phyloP scores from a whole-genome alignment of 75 land plant genomes.

The Pinus taeda region DNA sequence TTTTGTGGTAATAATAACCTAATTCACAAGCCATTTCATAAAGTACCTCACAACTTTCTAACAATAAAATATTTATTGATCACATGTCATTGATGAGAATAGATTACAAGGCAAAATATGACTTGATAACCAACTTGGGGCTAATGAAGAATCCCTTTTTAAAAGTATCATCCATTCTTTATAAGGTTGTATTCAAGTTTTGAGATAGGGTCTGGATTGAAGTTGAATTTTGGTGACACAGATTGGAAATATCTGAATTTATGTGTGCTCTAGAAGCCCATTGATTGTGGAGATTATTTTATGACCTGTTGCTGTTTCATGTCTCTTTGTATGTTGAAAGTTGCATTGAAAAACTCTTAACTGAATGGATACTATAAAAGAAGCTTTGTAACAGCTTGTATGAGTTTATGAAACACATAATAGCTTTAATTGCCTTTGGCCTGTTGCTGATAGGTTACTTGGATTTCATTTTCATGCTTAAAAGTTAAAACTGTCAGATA shows the following conservation, averaged over 20 bases:
- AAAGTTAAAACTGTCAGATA: neutral
- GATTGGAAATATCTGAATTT: neutral
- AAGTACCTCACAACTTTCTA: too few species aligned
- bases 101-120: too few species aligned
- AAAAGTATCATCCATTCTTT: too few species aligned
- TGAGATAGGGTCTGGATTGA: too few species aligned
- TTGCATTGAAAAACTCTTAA: neutral
- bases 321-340: neutral
- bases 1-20: too few species aligned
- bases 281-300: neutral
- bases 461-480: neutral
- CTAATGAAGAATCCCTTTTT: too few species aligned
- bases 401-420: neutral
- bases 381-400: neutral
- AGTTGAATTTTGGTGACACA: too few species aligned
- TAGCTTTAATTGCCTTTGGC: neutral
- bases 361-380: neutral
- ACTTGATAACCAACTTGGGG: too few species aligned
- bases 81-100: too few species aligned
- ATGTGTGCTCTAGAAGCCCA: neutral
- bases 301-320: neutral
- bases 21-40: too few species aligned
- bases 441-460: neutral
- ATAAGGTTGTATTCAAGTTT: too few species aligned
- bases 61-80: too few species aligned